These are phyloP conservation scores for Calonectria montana DNA, from an alignment of 2,329 filamentous ascomycete species.

Conservation along the genomic window DNA sequence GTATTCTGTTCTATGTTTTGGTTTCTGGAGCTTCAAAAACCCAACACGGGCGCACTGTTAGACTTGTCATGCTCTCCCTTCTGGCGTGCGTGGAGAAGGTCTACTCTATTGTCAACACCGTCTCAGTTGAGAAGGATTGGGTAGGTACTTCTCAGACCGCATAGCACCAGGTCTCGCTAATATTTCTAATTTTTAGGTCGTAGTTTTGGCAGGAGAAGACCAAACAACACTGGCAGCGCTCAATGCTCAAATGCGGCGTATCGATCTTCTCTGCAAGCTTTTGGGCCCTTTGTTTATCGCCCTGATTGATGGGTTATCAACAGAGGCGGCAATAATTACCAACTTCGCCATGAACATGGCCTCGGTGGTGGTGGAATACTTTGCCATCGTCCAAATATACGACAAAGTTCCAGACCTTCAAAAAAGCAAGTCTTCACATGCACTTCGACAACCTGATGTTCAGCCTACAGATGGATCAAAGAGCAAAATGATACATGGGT, in stretches of 20 bases:
- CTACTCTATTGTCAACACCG: conserved; percentile 69
- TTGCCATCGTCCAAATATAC: conserved; percentile 54
- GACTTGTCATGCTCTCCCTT: conserved; percentile 52
- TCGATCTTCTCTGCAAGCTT: conserved; percentile 70
- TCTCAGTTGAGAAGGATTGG: conserved; percentile 79
- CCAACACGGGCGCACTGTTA: conserved; percentile 4
- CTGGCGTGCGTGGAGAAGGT: conserved; percentile 77
- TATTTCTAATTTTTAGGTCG: conserved; percentile 18
- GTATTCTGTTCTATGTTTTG: conserved; percentile 53
- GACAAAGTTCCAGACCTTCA: conserved; percentile 31
- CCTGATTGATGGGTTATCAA: conserved; percentile 59
- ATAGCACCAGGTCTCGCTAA: background rate
- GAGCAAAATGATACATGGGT: background rate
- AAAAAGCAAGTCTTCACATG: conserved; percentile 11
- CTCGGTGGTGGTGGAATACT: conserved; percentile 62
- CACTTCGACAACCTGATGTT: background rate
- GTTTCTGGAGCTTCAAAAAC: background rate
- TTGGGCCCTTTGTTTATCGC: conserved; percentile 65
- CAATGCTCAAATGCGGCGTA: conserved; percentile 68
- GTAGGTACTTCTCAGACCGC: conserved; percentile 42
- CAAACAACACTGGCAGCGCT: conserved; percentile 43
- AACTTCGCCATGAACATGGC: conserved; percentile 59
- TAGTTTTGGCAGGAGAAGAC: conserved; percentile 32
- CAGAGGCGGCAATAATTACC: conserved; percentile 57
- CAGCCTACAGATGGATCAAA: background rate